Percentiles rank a stretch among this genome's conserved stretches.
Evolutionary conservation across 2,329 filamentous ascomycete species (phyloP).

Genomic region (Colletotrichum tropicicola): DNA sequence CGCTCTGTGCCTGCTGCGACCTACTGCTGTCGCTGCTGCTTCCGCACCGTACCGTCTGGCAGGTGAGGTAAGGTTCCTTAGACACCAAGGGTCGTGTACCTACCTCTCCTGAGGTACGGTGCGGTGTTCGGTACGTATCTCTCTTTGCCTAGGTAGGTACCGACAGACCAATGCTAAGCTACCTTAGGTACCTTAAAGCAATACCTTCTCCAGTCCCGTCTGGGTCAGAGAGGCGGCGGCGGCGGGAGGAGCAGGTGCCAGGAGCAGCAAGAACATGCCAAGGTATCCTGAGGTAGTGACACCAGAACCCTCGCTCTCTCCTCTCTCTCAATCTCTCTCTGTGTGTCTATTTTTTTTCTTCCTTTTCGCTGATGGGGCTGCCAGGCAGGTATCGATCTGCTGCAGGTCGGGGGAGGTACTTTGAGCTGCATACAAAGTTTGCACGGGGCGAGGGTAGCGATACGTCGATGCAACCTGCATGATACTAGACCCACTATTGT

Average conservation of each 20-base stretch:
- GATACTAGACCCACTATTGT: conserved; percentile 26
- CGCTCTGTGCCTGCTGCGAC: neutral
- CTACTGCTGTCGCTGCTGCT: neutral
- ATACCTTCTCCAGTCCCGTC: conserved; percentile 12
- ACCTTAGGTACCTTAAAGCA: neutral
- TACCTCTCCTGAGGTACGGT: neutral
- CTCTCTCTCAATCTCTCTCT: neutral
- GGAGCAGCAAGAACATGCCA: neutral
- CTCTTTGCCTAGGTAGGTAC: neutral
- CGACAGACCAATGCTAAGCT: conserved; percentile 13
- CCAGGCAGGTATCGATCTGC: neutral
- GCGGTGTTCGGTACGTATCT: conserved; percentile 10
- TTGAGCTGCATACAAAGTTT: neutral
- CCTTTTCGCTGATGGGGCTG: conserved; percentile 18
- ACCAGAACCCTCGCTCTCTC: conserved; percentile 14
- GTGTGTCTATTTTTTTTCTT: neutral
- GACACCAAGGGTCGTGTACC: neutral
- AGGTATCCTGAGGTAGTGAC: too few species aligned
- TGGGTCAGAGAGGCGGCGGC: conserved; percentile 13
- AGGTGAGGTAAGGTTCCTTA: neutral
- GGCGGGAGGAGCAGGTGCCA: conserved; percentile 4
- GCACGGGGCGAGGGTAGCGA: neutral
- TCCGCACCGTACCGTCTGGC: conserved; percentile 1
- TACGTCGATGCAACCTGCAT: conserved; percentile 24
- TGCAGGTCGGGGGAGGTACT: conserved; percentile 20